Conservation (phyloP, 495 filamentous ascomycete species). For the Podospora pseudocomata region DNA sequence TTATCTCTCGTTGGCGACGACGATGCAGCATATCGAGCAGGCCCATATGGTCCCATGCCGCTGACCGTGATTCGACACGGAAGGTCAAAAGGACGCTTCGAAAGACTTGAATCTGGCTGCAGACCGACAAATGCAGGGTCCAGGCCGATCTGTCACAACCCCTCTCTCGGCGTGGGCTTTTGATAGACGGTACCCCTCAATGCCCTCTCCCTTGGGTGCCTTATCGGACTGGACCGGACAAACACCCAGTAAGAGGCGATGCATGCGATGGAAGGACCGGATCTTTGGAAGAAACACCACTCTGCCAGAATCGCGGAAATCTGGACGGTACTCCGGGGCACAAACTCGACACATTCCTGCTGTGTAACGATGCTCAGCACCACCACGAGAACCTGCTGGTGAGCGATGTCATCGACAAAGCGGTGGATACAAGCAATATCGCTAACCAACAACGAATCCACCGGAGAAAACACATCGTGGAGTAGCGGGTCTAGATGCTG, state of each 20-base stretch:
- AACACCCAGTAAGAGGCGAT: neutral
- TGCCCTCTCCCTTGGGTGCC: neutral
- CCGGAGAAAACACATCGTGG: neutral
- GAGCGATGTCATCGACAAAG: neutral
- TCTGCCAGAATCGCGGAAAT: neutral
- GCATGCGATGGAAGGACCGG: neutral
- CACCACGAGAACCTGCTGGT: neutral
- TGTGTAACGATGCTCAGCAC: neutral
- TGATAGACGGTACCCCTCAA: neutral
- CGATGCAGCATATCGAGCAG: neutral
- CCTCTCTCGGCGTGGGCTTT: constrained; percentile 1
- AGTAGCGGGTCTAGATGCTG: neutral
- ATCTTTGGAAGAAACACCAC: neutral
- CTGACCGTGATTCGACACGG: neutral
- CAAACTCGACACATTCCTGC: neutral
- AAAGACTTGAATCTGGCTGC: neutral
- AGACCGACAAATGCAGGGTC: constrained; percentile 5
- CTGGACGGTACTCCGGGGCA: neutral
- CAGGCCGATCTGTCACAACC: neutral
- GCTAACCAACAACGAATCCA: neutral
- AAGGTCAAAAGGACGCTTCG: neutral
- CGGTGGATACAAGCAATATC: neutral
- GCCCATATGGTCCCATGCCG: neutral
- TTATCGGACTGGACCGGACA: neutral
- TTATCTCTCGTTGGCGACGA: neutral